Base-by-base conservation (phyloP, 2,329 filamentous ascomycete species). In the Colletotrichum lini region DNA sequence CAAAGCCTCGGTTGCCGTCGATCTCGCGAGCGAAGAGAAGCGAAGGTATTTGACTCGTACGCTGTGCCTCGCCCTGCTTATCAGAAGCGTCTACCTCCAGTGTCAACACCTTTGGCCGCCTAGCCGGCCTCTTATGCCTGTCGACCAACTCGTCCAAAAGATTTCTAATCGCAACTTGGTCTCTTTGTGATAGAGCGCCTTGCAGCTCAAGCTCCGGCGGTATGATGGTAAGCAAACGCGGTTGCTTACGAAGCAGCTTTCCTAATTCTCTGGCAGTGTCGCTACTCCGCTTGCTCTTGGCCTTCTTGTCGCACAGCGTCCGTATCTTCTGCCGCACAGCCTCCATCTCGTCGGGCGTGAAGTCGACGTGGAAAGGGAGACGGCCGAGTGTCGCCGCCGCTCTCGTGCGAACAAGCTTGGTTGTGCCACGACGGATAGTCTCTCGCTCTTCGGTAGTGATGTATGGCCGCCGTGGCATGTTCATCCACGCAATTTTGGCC, bases 21-120 rank as follows among this genome's bases (percentile, higher is more conserved):
- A 88, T 77, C 74, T 89, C 86, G 12, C 88, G 82, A 0, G 86
- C 83, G 3, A 88, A 75, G 0, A 89, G 78, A 3, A 90, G 74
- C 0, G 82, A 79, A 0, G 84, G 77, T 0, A 87, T 60, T 8
- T 77, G 77, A 23, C 77, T 78, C 0, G 78, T 75, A 6, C 80
- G 80, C 3, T 73, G 66, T 0, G 75, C 69, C 12, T 78, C 76
- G 15, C 74, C 76, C 16, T 76, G 77, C 50, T 73, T 70, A 45
- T 81, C 77, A 3, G 68, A 67, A 4, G 81, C 75, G 26, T 80
- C 78, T 16, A 76, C 75, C 53, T 79, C 75, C 0, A 85, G 50
- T 4, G 78, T 78, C 1, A 86, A 73, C 0, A 78, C 70, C 0
- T 73, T 72, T 2, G 77, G 76, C 0, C 74, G 54, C 9, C 59